phyloP scores from a whole-genome alignment of 2,329 filamentous ascomycete genomes.

The Onygena corvina region DNA sequence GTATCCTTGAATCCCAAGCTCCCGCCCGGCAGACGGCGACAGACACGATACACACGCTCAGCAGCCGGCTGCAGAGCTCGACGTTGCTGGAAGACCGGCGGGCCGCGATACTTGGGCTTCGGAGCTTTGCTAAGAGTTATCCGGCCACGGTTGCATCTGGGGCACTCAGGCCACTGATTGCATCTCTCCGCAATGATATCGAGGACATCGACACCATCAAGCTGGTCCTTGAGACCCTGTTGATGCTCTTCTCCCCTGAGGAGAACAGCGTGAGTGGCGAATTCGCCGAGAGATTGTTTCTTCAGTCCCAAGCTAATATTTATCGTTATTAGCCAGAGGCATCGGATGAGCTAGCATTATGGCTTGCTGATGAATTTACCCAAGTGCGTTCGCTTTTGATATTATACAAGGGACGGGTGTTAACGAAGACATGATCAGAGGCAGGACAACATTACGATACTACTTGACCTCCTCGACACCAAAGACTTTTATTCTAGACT shows the following conservation, averaged over 20 bases:
- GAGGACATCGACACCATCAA: conserved; percentile 96
- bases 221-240: conserved; percentile 81
- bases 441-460: conserved; percentile 87
- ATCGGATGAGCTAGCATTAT: conserved; percentile 88
- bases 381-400: conserved; percentile 45
- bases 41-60: conserved; percentile 84
- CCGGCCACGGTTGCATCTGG: conserved; percentile 92
- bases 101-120: conserved; percentile 78
- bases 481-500: conserved; percentile 81
- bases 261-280: conserved; percentile 43
- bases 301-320: conserved; percentile 18
- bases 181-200: conserved; percentile 69
- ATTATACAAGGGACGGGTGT: not conserved
- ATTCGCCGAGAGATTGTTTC: conserved; percentile 3
- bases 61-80: conserved; percentile 73
- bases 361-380: conserved; percentile 96
- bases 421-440: conserved; percentile 44
- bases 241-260: conserved; percentile 76
- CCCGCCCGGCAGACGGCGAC: conserved; percentile 93
- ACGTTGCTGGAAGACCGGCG: conserved; percentile 89
- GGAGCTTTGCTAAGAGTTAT: conserved; percentile 93
- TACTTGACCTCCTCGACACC: conserved; percentile 79
- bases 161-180: conserved; percentile 77
- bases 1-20: conserved; percentile 56
- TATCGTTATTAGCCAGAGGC: conserved; percentile 59